Evolutionary conservation across 192 early-diverging fungal species (phyloP), one percentile per base, ranked within the genome.

Genomic region (Rhizoclosmatium globosum): DNA sequence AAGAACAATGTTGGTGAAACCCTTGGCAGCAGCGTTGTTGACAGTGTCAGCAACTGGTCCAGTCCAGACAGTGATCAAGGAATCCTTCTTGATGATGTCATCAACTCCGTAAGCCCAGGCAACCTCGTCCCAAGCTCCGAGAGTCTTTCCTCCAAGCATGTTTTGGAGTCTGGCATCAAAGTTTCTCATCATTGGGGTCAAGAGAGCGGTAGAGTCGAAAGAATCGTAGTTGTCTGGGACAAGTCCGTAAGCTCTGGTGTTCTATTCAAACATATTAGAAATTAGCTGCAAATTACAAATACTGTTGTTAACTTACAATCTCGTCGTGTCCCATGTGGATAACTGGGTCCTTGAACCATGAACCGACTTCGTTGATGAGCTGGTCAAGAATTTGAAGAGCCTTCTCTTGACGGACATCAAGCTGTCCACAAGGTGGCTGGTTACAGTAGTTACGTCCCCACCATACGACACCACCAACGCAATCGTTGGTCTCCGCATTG

Each of bases 381-480:
- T 85, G 77, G 1, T 83, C 73, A 3, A 95, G 81, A 47, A 95
- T 86, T 0, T 87, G 69, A 42, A 92, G 86, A 0, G 94, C 94
- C 74, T 85, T 74, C 56, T 78, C 47, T 19, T 79, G 75, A 39
- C 88, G 69, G 17, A 6, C 3, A 21, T 62, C 38, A 39, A 44
- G 69, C 17, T 71, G 69, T 9, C 95, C 96, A 70, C 89, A 91
- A 13, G 94, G 93, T n/a, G 95, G 94, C 76, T 94, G 89, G 7
- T 19, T 31, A 42, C 69, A 71, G 44, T 68, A 68, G 7, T 68
- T 7, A 21, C 60, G 60, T 19, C 60, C 60, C 60, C 60, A 62
- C 50, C 50, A 53, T 7, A 17, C 50, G 50, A 53, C 50, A 13
- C 50, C 50, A 7, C 60, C 60, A 1, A 62, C 60, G 1, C 38